Evolutionary conservation across 2,329 filamentous ascomycete species (phyloP), one percentile per base, ranked within the genome.

Genomic region (Penicillium sp.): DNA sequence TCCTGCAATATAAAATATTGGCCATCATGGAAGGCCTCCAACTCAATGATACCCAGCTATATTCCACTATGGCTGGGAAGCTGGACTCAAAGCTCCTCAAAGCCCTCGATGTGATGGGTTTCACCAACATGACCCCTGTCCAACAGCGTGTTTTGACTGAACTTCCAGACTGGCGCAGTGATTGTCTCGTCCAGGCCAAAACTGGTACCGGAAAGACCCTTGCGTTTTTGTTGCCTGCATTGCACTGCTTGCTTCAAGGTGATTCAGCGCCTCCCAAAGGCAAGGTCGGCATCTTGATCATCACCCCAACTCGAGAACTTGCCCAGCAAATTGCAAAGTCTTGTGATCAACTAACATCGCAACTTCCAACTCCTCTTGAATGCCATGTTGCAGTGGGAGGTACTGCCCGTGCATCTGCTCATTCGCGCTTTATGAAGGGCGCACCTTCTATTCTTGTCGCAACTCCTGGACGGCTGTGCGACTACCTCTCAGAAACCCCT

Each of bases 131-230:
- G 79, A 79, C 78, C 7, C 78, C 80, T 2, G 81, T 83, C 11
- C 81, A 83, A 61, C 75, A 80, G 47, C 78, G 78, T 63, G 79
- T 82, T 6, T 68, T 83, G 52, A 77, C 71, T 2, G 75, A 81
- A 56, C 71, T 83, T 26, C 79, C 79, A 7, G 72, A 66, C 36
- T 76, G 76, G 66, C 74, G 73, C 36, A 76, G 75, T 43, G 80
- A 83, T 62, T 81, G 79, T 57, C 75, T 83, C 32, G 81, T 81
- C 30, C 80, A 82, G 58, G 77, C 77, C 32, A 79, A 78, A 60
- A 80, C 78, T 0, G 78, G 78, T 4, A 80, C 78, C 1, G 78
- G 78, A 51, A 80, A 80, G 61, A 80, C 78, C 4, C 68, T 78
- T 19, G 77, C 77, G 7, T 80, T 80, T 55, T 65, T 79, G 18